Conservation (phyloP, 78 protist species). For the Speleostelium caveatum region DNA sequence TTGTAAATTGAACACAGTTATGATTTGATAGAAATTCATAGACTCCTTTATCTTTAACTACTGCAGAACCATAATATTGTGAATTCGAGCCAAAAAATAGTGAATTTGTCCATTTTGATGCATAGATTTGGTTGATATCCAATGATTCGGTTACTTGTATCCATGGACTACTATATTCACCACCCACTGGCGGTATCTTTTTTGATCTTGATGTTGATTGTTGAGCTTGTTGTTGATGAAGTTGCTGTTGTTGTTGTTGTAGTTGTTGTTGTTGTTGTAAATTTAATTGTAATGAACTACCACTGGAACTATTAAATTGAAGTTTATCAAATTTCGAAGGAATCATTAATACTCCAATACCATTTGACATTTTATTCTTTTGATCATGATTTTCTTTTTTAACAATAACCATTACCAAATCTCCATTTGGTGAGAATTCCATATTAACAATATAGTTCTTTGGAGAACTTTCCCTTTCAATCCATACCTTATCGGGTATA, state of each 20-base stretch:
- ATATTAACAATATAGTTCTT: constrained; percentile 42
- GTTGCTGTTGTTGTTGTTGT: background rate
- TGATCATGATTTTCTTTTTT: constrained; percentile 40
- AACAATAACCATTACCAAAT: constrained; percentile 52
- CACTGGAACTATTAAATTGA: background rate
- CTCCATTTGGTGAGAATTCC: constrained; percentile 63
- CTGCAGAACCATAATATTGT: background rate
- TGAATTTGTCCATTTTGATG: constrained; percentile 57
- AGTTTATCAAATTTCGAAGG: constrained; percentile 26
- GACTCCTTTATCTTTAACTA: constrained; percentile 43
- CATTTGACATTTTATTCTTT: constrained; percentile 13
- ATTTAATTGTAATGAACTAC: background rate
- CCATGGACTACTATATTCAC: constrained; percentile 32
- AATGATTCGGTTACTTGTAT: constrained; percentile 21
- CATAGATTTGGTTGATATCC: constrained; percentile 6
- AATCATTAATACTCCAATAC: constrained; percentile 49
- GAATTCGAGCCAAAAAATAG: constrained; percentile 35
- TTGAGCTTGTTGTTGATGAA: background rate
- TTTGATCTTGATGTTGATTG: background rate
- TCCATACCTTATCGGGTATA: constrained; percentile 48
- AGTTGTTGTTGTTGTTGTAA: background rate
- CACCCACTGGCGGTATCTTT: background rate
- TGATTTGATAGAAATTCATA: constrained; percentile 35
- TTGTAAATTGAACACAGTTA: constrained; percentile 47
- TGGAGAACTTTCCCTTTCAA: constrained; percentile 59